Conservation (phyloP, 116 monocot species). For the Posidonia oceanica region DNA sequence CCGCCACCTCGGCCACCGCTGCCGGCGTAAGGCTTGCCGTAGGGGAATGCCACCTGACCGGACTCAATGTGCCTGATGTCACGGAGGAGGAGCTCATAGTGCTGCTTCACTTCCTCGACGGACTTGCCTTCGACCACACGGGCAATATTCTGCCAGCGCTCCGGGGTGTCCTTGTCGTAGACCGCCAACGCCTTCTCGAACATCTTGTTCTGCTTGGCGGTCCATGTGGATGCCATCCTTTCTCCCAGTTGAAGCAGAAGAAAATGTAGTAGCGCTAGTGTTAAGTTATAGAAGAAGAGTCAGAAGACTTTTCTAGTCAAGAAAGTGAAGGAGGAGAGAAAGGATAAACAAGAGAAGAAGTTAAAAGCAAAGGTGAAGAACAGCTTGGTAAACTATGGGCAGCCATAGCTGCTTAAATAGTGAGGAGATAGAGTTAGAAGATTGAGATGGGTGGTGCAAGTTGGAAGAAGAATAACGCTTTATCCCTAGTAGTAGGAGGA, state of each 20-base stretch:
- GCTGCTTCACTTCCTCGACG: conserved; percentile 53
- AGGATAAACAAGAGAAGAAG: background rate
- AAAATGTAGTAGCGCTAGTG: background rate
- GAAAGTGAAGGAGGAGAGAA: background rate
- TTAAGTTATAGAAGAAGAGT: background rate
- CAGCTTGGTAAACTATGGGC: too few species aligned
- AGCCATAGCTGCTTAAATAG: too few species aligned
- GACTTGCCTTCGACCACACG: conserved; percentile 45
- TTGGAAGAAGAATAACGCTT: background rate
- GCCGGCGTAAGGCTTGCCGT: conserved; percentile 1
- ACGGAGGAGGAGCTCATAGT: conserved; percentile 43
- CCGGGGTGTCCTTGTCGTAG: conserved; percentile 61
- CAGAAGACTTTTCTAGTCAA: background rate
- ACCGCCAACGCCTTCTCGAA: conserved; percentile 55
- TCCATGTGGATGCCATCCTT: conserved; percentile 34
- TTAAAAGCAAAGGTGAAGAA: too few species aligned
- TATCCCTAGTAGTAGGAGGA: background rate
- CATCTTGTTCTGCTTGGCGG: conserved; percentile 52
- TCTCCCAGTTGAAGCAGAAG: background rate
- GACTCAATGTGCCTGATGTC: conserved; percentile 52
- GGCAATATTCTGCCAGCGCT: conserved; percentile 72
- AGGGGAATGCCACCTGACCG: conserved; percentile 28
- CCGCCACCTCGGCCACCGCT: background rate
- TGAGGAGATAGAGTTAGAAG: too few species aligned
- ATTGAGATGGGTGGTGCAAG: background rate